Percentiles rank a stretch among this genome's conserved stretches.
phyloP scores from a whole-genome alignment of 1,284 basidiomycete species.

The Trichosporon inkin region DNA sequence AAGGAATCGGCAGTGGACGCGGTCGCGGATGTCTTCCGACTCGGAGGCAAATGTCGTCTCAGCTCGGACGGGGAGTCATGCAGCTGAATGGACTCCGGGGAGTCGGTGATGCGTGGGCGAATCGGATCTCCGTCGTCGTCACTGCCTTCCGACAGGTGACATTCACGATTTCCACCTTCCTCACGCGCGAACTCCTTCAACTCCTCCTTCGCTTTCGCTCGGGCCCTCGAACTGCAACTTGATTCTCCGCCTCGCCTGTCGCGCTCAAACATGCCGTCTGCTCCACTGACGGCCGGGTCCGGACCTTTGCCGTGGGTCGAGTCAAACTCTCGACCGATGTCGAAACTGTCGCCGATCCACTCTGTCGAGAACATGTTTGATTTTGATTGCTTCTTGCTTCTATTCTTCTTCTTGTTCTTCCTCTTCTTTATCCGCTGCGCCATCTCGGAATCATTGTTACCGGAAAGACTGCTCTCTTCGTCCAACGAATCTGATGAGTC shows the following conservation, averaged over 20 bases:
- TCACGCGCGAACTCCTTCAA: not conserved
- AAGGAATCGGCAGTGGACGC: conserved; percentile 33
- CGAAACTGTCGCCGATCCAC: conserved; percentile 47
- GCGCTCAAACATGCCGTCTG: not conserved
- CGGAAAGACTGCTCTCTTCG: conserved; percentile 3
- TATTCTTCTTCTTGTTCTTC: conserved; percentile 24
- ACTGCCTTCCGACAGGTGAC: not conserved
- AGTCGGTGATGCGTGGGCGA: not conserved
- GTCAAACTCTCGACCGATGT: conserved; percentile 45
- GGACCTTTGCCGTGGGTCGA: not conserved
- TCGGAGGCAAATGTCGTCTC: not conserved
- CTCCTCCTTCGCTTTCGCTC: not conserved
- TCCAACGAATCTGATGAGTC: not conserved
- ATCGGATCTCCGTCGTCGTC: not conserved
- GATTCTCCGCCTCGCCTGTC: not conserved
- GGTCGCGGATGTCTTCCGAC: conserved; percentile 11
- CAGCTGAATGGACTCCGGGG: not conserved
- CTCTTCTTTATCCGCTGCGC: conserved; percentile 18
- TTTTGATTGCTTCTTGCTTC: not conserved
- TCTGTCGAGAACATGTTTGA: conserved; percentile 17
- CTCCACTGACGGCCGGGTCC: not conserved
- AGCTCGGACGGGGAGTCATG: not conserved
- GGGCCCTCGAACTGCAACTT: too few relatives aligned
- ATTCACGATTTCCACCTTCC: not conserved
- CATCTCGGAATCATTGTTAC: not conserved